phyloP scores from a whole-genome alignment of 2,329 filamentous ascomycete genomes.

The Alternaria sp. region DNA sequence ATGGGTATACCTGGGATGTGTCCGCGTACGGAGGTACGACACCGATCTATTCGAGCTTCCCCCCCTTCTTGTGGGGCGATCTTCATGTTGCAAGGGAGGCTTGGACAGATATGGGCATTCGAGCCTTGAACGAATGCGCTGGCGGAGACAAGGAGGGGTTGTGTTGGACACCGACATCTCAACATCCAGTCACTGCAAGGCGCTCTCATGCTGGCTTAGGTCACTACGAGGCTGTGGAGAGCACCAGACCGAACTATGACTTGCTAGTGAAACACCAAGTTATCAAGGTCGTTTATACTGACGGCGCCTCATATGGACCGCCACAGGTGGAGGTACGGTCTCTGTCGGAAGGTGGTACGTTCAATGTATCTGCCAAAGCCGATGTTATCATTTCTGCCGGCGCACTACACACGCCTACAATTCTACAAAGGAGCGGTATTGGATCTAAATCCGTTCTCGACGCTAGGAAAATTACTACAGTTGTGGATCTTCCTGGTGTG shows the following conservation, averaged over 20 bases:
- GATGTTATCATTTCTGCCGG: conserved; percentile 55
- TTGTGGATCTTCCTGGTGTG: conserved; percentile 66
- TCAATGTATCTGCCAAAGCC: conserved; percentile 4
- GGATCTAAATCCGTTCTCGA: conserved; percentile 59
- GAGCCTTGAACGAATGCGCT: conserved; percentile 8
- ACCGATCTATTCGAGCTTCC: conserved; percentile 15
- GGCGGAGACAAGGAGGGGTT: conserved; percentile 15
- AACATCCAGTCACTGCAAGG: conserved; percentile 14
- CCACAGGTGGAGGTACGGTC: conserved; percentile 43
- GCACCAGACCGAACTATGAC: conserved; percentile 21
- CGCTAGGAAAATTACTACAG: conserved; percentile 58
- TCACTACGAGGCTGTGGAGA: conserved; percentile 17
- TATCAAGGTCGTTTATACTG: conserved; percentile 9
- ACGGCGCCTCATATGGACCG: conserved; percentile 8
- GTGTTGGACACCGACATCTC: conserved; percentile 18
- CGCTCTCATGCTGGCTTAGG: conserved; percentile 22
- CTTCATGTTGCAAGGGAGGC: conserved; percentile 7
- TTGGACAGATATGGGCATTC: conserved; percentile 16
- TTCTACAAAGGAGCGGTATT: conserved; percentile 69
- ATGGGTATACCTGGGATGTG: conserved; percentile 20
- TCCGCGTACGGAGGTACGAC: conserved; percentile 14
- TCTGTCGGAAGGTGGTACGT: background rate
- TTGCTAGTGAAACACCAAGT: conserved; percentile 17
- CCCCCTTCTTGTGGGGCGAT: conserved; percentile 19
- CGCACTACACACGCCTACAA: conserved; percentile 59